Percentiles rank a stretch among this genome's conserved stretches.
Conservation (phyloP, 371 early-diverging fungal genomes). For the Thermomucor indicae-seudaticae region DNA sequence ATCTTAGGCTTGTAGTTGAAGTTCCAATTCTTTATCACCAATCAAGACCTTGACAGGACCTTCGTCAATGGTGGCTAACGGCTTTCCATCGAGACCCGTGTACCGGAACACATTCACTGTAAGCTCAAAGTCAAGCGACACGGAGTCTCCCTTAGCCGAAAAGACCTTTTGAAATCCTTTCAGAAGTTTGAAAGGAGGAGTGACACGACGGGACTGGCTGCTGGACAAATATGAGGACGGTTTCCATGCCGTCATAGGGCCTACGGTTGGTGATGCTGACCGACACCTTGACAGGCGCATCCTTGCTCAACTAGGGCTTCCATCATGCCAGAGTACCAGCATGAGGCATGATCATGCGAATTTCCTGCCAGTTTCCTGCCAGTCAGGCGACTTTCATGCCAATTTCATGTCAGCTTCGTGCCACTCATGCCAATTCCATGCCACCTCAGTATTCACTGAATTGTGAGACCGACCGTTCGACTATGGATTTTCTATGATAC, state of each 20-base stretch:
- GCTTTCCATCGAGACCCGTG: slow-evolving; percentile 24
- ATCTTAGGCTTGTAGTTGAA: slow-evolving; percentile 8
- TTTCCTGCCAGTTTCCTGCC: no score
- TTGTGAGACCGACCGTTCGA: no score
- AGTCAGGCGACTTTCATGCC: no score
- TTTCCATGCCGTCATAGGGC: slow-evolving; percentile 45
- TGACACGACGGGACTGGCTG: slow-evolving; percentile 47
- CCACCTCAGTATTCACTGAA: no score
- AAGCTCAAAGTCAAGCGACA: slow-evolving; percentile 39
- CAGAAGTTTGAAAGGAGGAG: slow-evolving; percentile 35
- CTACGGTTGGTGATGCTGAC: slow-evolving; percentile 52
- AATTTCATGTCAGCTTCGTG: no score
- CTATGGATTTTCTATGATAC: no score
- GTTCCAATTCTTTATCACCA: slow-evolving; percentile 16
- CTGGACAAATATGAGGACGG: slow-evolving; percentile 58
- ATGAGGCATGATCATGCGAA: no score
- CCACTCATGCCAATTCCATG: no score
- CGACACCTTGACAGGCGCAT: slow-evolving; percentile 20
- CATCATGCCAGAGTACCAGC: no score
- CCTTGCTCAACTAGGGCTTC: not conserved
- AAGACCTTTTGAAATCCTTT: slow-evolving; percentile 53
- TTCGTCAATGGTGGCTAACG: slow-evolving; percentile 21
- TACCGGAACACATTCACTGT: slow-evolving; percentile 29
- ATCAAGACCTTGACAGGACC: slow-evolving; percentile 26
- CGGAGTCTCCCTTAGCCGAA: slow-evolving; percentile 35